Evolutionary conservation across 768 basidiomycete genomes (phyloP).

Genomic region (Phallus indusiatus): DNA sequence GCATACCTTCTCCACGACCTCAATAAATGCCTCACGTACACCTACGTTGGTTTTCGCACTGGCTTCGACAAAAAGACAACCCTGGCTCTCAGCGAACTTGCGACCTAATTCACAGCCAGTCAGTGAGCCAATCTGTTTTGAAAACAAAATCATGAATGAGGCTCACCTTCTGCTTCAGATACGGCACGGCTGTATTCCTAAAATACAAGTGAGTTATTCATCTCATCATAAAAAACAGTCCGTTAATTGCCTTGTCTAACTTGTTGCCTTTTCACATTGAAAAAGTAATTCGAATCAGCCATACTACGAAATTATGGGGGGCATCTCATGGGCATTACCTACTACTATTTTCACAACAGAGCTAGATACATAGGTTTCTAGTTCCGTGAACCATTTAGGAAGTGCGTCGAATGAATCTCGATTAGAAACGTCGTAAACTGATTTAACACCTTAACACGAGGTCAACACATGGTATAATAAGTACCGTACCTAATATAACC

Average conservation of each 20-base stretch:
- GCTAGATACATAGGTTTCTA: slow-evolving; percentile 83
- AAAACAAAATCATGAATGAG: neutral
- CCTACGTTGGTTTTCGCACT: slow-evolving; percentile 86
- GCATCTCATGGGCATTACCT: slow-evolving; percentile 36
- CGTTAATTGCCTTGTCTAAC: slow-evolving; percentile 64
- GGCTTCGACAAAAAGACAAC: slow-evolving; percentile 82
- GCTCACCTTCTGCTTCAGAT: slow-evolving; percentile 56
- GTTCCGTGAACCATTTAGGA: slow-evolving; percentile 86
- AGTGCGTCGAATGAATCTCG: slow-evolving; percentile 90
- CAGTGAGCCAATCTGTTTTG: neutral
- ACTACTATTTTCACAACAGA: slow-evolving; percentile 92
- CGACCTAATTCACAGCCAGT: slow-evolving; percentile 17
- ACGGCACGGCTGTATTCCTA: slow-evolving; percentile 92
- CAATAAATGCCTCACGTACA: slow-evolving; percentile 66
- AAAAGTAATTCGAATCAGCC: neutral
- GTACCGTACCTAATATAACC: slow-evolving; percentile 56
- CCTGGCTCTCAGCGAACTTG: slow-evolving; percentile 73
- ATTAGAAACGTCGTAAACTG: slow-evolving; percentile 93
- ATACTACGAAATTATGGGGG: neutral
- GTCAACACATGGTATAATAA: neutral
- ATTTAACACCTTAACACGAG: neutral
- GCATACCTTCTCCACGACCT: slow-evolving; percentile 68
- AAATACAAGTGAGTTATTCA: neutral
- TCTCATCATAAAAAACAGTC: neutral
- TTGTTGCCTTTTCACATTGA: slow-evolving; percentile 44